A percentile compares a stretch with the other conserved stretches of the same genome.
These are phyloP conservation scores for Amanita molliuscula DNA, from an alignment of 768 basidiomycete genomes.

Conservation along the genomic window DNA sequence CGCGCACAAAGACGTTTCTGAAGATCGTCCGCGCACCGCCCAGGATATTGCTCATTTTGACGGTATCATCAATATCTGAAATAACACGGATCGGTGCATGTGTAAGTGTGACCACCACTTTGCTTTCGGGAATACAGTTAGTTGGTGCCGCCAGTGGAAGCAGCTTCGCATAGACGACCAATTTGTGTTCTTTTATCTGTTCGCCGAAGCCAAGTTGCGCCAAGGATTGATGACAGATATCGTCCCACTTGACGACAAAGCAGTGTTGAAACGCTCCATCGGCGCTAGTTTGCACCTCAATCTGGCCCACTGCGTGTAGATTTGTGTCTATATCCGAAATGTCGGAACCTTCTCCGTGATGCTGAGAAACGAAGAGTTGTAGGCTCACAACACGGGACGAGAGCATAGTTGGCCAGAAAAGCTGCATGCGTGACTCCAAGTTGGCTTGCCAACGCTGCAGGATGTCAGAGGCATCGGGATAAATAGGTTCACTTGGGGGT, in stretches of 20 bases:
- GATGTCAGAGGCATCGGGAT: conserved; percentile 14
- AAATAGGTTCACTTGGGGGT: conserved; percentile 8
- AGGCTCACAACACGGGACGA: conserved; percentile 52
- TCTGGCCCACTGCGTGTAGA: conserved; percentile 33
- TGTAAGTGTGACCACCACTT: conserved; percentile 35
- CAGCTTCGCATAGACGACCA: conserved; percentile 46
- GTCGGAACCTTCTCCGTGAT: conserved; percentile 11
- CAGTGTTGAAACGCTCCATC: conserved; percentile 69
- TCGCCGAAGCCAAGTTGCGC: conserved; percentile 44
- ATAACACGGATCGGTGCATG: conserved; percentile 66
- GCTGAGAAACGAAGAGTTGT: conserved; percentile 42
- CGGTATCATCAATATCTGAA: conserved; percentile 92
- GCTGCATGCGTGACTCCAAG: conserved; percentile 63
- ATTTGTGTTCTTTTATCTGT: conserved; percentile 36
- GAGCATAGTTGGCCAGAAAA: conserved; percentile 74
- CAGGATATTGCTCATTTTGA: conserved; percentile 73
- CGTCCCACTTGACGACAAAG: conserved; percentile 60
- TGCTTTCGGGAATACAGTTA: not conserved
- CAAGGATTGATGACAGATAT: conserved; percentile 49
- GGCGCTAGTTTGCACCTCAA: conserved; percentile 43
- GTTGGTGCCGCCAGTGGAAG: conserved; percentile 20
- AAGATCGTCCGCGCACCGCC: conserved; percentile 77
- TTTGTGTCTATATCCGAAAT: conserved; percentile 12
- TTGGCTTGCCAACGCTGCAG: conserved; percentile 59
- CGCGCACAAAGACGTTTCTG: conserved; percentile 86